A percentile compares a stretch with the other conserved stretches of the same genome.
These are phyloP conservation scores for Coniochaeta ligniaria DNA, from an alignment of 2,329 filamentous ascomycete species.

Conservation along the genomic window DNA sequence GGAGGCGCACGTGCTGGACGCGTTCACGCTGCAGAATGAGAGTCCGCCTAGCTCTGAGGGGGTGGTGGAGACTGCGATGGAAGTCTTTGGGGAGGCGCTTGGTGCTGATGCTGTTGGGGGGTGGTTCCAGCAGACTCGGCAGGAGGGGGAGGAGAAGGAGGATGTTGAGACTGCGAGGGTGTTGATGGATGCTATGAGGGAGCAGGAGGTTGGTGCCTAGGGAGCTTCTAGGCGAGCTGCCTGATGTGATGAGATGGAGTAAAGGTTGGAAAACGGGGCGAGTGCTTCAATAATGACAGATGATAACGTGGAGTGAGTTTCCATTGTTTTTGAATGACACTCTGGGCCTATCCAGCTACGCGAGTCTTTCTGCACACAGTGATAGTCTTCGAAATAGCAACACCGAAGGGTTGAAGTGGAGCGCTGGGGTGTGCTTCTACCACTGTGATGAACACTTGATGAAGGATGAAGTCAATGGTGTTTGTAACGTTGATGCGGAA, in stretches of 20 bases:
- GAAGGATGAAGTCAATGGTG: no score
- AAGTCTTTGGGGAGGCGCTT: slow-evolving; percentile 15
- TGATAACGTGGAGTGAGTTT: background rate
- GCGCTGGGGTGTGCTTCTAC: no score
- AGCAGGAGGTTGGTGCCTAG: slow-evolving; percentile 10
- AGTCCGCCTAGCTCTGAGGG: slow-evolving; percentile 11
- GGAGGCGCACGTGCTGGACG: slow-evolving; percentile 21
- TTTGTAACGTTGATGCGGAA: no score
- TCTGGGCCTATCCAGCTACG: no score
- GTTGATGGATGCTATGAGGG: slow-evolving; percentile 28
- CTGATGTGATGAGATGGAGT: background rate
- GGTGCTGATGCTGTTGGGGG: slow-evolving; percentile 19
- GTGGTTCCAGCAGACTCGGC: slow-evolving; percentile 29
- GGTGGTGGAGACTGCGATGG: slow-evolving; percentile 13
- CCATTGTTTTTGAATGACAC: no score
- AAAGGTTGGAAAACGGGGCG: background rate
- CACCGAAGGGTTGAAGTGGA: no score
- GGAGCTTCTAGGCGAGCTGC: no score
- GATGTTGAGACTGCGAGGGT: slow-evolving; percentile 30
- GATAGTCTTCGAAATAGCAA: no score
- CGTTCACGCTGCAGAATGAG: slow-evolving; percentile 21
- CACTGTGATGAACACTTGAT: no score
- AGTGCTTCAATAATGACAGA: background rate
- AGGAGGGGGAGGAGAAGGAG: slow-evolving; percentile 15
- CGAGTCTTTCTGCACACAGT: no score